phyloP scores from a whole-genome alignment of 2,329 filamentous ascomycete species.

The Fusarium sororula region DNA sequence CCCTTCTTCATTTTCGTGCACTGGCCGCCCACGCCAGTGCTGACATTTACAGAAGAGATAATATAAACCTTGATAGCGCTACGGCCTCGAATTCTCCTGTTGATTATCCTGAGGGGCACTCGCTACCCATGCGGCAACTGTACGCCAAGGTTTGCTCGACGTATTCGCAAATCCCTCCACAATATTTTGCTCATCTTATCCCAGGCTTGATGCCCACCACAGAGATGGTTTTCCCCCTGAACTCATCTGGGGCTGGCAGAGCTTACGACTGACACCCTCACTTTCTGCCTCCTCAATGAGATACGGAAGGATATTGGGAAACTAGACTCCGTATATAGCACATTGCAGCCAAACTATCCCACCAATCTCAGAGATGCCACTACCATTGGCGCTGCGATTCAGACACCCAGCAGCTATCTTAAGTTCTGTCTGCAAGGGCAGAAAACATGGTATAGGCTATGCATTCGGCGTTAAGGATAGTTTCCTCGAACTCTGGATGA shows the following conservation, averaged over 20 bases:
- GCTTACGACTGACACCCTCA: background rate
- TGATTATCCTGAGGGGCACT: no score
- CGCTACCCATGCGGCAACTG: no score
- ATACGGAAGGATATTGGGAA: background rate
- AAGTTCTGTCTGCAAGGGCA: background rate
- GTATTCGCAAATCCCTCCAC: background rate
- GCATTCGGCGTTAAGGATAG: background rate
- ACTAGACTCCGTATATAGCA: background rate
- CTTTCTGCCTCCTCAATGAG: background rate
- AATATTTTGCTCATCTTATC: background rate
- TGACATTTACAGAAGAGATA: no score
- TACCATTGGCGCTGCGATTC: background rate
- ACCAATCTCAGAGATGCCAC: background rate
- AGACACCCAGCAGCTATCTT: background rate
- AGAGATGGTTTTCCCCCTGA: background rate
- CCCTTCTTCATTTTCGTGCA: no score
- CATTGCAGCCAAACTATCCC: background rate
- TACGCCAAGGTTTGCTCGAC: no score
- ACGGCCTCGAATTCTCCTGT: no score
- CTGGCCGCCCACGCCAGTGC: no score
- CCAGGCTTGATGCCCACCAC: background rate
- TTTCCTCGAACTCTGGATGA: background rate
- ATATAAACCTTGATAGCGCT: no score
- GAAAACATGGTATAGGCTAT: background rate
- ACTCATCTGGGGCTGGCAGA: background rate